A percentile compares a stretch with the other conserved stretches of the same genome.
phyloP scores from a whole-genome alignment of 108 stramenopile species.

The Pseudonitzschia multiseries region DNA sequence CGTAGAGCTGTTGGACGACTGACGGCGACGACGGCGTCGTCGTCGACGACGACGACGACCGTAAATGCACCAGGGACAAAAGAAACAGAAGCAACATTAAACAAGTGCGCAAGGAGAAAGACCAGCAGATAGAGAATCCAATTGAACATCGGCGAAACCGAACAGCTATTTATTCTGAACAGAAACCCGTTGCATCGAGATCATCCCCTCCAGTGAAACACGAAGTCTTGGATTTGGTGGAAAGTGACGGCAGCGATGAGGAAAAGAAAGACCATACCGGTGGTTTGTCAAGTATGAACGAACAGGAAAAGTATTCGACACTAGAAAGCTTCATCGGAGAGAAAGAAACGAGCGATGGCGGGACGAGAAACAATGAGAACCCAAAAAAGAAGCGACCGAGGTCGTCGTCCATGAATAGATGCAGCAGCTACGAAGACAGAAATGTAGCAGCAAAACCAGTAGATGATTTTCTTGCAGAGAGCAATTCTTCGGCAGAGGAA shows the following conservation, averaged over 20 bases:
- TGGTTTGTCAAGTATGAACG: not conserved
- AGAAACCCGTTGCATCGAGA: too few relatives aligned
- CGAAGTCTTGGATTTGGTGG: constrained; percentile 5
- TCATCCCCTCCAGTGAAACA: not conserved
- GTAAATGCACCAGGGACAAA: too few relatives aligned
- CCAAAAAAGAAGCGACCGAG: not conserved
- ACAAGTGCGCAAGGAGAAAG: not conserved
- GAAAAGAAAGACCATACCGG: not conserved
- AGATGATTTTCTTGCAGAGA: not conserved
- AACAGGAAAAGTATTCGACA: not conserved
- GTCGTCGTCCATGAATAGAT: not conserved
- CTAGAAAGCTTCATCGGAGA: not conserved
- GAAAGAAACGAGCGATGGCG: not conserved
- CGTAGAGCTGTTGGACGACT: constrained; percentile 6
- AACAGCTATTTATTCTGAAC: too few relatives aligned
- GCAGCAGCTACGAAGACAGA: not conserved
- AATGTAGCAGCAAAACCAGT: not conserved
- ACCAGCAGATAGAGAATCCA: not conserved
- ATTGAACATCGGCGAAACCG: too few relatives aligned
- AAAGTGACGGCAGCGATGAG: not conserved
- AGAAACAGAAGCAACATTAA: not conserved
- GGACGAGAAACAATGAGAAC: not conserved
- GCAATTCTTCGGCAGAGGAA: not conserved
- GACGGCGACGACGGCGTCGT: not conserved
- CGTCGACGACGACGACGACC: not conserved